Conservation (phyloP, 2,329 filamentous ascomycete genomes). For the Verticillium zaregamsianum region DNA sequence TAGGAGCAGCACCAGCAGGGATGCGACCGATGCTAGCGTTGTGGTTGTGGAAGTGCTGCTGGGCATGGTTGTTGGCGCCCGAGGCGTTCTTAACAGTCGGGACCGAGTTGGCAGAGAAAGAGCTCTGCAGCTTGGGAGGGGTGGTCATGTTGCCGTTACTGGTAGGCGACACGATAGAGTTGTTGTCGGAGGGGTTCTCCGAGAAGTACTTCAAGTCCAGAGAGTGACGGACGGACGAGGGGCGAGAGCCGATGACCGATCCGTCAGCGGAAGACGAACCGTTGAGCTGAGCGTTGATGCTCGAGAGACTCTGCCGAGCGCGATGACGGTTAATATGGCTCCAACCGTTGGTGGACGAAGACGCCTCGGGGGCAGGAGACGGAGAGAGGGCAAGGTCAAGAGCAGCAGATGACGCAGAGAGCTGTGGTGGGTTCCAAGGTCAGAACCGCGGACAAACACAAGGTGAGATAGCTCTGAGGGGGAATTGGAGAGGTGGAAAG, state of each 20-base stretch:
- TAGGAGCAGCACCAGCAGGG: slow-evolving; percentile 59
- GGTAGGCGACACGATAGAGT: slow-evolving; percentile 39
- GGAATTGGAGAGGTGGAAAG: neutral
- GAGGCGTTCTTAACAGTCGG: slow-evolving; percentile 74
- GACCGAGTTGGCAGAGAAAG: slow-evolving; percentile 86
- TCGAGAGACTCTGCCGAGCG: slow-evolving; percentile 55
- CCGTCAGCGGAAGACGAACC: slow-evolving; percentile 36
- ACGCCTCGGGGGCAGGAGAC: slow-evolving; percentile 56
- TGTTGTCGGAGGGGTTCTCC: slow-evolving; percentile 37
- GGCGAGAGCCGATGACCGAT: slow-evolving; percentile 39
- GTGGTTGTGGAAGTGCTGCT: slow-evolving; percentile 69
- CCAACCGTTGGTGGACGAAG: slow-evolving; percentile 47
- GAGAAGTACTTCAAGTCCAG: slow-evolving; percentile 49
- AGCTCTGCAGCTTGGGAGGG: slow-evolving; percentile 75
- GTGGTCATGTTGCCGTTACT: slow-evolving; percentile 52
- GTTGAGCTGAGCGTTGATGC: slow-evolving; percentile 34
- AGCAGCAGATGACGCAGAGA: slow-evolving; percentile 76
- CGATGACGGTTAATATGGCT: slow-evolving; percentile 65
- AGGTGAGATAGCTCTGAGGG: neutral
- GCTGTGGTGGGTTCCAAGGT: slow-evolving; percentile 43
- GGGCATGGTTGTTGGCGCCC: slow-evolving; percentile 54
- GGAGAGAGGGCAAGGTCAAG: slow-evolving; percentile 73
- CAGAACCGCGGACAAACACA: neutral
- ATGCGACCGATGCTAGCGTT: slow-evolving; percentile 80
- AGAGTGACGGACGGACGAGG: slow-evolving; percentile 52